Conservation (phyloP, 306 rosid genomes). For the Lupinus albus region DNA sequence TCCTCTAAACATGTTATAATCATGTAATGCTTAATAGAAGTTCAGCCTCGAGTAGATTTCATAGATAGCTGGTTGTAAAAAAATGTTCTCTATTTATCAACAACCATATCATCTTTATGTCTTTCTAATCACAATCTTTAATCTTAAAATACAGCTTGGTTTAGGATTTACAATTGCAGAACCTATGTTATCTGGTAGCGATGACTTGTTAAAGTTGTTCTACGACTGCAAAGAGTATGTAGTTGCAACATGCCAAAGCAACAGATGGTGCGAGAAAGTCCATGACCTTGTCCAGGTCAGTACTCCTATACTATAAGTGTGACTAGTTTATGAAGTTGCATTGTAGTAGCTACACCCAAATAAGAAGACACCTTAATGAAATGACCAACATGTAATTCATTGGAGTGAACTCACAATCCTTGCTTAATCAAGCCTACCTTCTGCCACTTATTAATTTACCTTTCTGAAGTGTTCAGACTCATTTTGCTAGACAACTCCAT, state of each 20-base stretch:
- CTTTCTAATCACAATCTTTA: constrained; percentile 48
- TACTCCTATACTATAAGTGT: constrained; percentile 31
- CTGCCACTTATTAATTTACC: not conserved
- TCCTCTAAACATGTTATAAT: not conserved
- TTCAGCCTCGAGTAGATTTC: constrained; percentile 14
- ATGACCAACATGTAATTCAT: not conserved
- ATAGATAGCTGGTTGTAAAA: not conserved
- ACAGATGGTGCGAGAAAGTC: constrained; percentile 61
- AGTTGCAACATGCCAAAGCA: constrained; percentile 62
- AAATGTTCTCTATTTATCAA: not conserved
- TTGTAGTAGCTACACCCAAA: not conserved
- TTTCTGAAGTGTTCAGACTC: not conserved
- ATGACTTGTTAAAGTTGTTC: constrained; percentile 77
- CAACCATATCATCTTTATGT: constrained; percentile 12
- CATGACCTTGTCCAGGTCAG: constrained; percentile 88
- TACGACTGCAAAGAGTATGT: constrained; percentile 85
- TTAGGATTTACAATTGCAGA: constrained; percentile 81
- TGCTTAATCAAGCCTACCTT: constrained; percentile 10
- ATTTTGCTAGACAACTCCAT: constrained; percentile 11
- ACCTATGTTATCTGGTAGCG: constrained; percentile 52
- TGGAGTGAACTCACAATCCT: constrained; percentile 16
- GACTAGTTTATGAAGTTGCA: constrained; percentile 26
- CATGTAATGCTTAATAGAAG: constrained; percentile 11
- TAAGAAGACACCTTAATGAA: constrained; percentile 14
- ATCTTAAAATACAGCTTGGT: constrained; percentile 74